Base-by-base conservation (phyloP, 257 asterid species). In the Handroanthus guayacan region DNA sequence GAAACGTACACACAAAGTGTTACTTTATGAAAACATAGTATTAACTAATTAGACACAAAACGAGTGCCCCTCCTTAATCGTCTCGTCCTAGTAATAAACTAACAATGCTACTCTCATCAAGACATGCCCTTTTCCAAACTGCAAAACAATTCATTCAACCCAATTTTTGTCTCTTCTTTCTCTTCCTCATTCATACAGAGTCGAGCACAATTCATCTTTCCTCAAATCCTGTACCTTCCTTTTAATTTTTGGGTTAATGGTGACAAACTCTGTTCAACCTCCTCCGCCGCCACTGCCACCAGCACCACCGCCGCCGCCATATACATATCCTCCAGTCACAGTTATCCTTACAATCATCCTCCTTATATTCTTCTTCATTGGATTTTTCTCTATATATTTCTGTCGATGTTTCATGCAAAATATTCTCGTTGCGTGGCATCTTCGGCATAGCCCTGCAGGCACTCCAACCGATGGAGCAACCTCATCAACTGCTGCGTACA, bases 341-440 rank as follows among this genome's bases (percentile, higher is more conserved):
- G 78, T 93, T 61, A 68, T 87, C 79, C 88, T 95, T 69, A 88
- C 95, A 1, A 63, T 90, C 50, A 16, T 86, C 68, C 83, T 95
- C 68, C 88, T 95, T 37, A 31, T 88, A 0, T 83, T 89, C 58
- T 90, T 95, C 82, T 93, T 91, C 52, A 61, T 87, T 11, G 89
- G 96, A 1, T 91, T 95, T 64, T 91, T 89, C 75, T 86, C 91
- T 44, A 67, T 95, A 2, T 91, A 89, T 55, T 93, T 93, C 50
- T 93, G 98, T 51, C 78, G 89, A n/a, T 91, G 93, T 75, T 81
- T 91, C 84, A 61, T 89, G 79, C 90, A 91, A 31, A 88, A 90
- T 55, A n/a, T 91, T 12, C 67, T 89, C 34, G 81, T 86, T 72
- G 61, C 95, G 5, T 86, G 92, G 94, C 89, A 85, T 52, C 55